phyloP scores from a whole-genome alignment of 2,329 filamentous ascomycete species.

The Trichoderma atroviride region DNA sequence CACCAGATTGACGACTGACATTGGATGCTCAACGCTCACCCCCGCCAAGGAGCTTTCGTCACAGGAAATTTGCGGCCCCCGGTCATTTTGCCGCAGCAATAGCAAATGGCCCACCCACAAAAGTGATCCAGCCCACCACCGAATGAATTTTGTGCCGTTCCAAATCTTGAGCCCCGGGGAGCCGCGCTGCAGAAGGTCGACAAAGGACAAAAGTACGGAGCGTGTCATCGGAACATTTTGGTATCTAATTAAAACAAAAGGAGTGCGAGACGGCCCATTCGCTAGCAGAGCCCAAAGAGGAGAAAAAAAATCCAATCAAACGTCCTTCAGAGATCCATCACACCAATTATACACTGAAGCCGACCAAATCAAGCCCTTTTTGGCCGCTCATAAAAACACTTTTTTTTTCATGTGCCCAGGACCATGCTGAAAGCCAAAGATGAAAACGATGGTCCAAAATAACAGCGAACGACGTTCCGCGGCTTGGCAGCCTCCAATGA shows the following conservation, averaged over 20 bases:
- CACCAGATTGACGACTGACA: slow-evolving; percentile 3
- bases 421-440: slow-evolving; percentile 23
- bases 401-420: slow-evolving; percentile 24
- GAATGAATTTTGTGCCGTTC: slow-evolving; percentile 19
- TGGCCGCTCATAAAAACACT: slow-evolving; percentile 15
- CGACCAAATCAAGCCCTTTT: slow-evolving; percentile 19
- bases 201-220: slow-evolving; percentile 2
- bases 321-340: slow-evolving; percentile 24
- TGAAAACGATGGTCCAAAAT: slow-evolving; percentile 16
- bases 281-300: slow-evolving; percentile 19
- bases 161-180: slow-evolving; percentile 19
- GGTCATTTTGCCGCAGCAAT: slow-evolving; percentile 10
- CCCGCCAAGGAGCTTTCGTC: slow-evolving; percentile 24
- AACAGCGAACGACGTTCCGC: slow-evolving; percentile 22
- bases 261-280: slow-evolving; percentile 25
- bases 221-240: slow-evolving; percentile 20
- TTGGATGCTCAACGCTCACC: slow-evolving; percentile 23
- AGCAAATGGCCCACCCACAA: slow-evolving; percentile 25
- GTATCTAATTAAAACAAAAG: slow-evolving; percentile 26
- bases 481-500: slow-evolving; percentile 19
- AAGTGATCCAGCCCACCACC: slow-evolving; percentile 22
- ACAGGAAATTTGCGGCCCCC: slow-evolving; percentile 22
- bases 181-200: slow-evolving; percentile 17
- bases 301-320: slow-evolving; percentile 5
- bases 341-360: slow-evolving; percentile 29